Conservation (phyloP, 257 asterid species). For the Gardenia jasminoides region DNA sequence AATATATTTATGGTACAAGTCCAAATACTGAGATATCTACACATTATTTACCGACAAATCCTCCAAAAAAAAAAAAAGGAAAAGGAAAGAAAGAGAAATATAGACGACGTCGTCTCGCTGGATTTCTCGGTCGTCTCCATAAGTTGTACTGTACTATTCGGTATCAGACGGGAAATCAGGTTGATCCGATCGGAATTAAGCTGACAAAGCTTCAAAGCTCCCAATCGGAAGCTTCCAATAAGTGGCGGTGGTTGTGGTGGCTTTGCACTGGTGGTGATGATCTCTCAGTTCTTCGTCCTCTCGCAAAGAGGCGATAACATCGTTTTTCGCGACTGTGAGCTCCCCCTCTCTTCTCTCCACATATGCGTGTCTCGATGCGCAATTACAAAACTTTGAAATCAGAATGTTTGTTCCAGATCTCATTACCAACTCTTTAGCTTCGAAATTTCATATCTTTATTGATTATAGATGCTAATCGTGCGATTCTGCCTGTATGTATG, state of each 20-base stretch:
- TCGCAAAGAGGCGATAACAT: constrained; percentile 99
- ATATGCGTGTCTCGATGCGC: neutral
- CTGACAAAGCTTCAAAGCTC: neutral
- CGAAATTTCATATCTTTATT: neutral
- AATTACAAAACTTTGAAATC: neutral
- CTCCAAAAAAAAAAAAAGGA: no score
- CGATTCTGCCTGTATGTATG: neutral
- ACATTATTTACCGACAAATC: no score
- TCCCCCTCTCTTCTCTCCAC: neutral
- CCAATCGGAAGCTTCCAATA: neutral
- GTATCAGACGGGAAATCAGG: neutral
- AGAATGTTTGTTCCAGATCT: constrained; percentile 10
- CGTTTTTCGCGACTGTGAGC: constrained; percentile 91
- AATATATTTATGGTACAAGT: no score
- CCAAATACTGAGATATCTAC: no score
- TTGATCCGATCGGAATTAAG: constrained; percentile 4
- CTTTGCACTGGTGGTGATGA: constrained; percentile 36
- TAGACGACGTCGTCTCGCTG: neutral
- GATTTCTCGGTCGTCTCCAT: neutral
- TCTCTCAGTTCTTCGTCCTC: constrained; percentile 96
- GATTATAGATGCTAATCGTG: neutral
- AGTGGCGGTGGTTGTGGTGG: neutral
- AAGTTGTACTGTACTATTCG: no score
- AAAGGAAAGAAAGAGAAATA: no score
- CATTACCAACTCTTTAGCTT: neutral